Conservation (phyloP, 2,329 filamentous ascomycete genomes). For the Rutstroemia sydowiana region DNA sequence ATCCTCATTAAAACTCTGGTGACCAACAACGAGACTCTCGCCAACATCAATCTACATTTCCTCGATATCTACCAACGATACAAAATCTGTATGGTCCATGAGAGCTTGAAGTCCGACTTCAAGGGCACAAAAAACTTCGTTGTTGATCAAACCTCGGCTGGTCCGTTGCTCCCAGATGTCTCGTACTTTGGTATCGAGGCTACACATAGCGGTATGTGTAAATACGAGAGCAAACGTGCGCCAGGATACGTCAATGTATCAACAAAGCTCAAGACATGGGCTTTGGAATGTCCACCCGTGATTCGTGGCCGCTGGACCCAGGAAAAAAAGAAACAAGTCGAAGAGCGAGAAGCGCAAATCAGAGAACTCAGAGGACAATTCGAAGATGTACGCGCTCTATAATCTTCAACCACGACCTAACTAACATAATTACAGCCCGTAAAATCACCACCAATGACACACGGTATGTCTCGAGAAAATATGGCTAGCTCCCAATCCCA, state of each 20-base stretch:
- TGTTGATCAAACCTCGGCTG: conserved; percentile 63
- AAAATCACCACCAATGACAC: conserved; percentile 13
- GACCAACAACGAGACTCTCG: conserved; percentile 64
- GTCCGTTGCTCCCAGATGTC: conserved; percentile 61
- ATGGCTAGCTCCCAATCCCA: background rate
- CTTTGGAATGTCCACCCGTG: conserved; percentile 17
- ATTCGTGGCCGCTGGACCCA: conserved; percentile 21
- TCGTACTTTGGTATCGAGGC: conserved; percentile 69
- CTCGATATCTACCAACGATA: conserved; percentile 64
- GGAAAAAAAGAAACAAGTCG: conserved; percentile 21
- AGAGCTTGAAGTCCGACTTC: conserved; percentile 64
- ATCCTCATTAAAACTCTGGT: conserved; percentile 65
- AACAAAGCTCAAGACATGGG: conserved; percentile 26
- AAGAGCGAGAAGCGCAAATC: conserved; percentile 21
- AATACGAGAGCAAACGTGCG: conserved; percentile 55
- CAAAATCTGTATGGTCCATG: conserved; percentile 69
- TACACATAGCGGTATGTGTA: conserved; percentile 66
- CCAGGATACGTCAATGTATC: conserved; percentile 47
- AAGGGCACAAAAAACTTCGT: conserved; percentile 56
- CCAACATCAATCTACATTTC: conserved; percentile 68
- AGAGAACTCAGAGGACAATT: conserved; percentile 19
- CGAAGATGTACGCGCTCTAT: conserved; percentile 10
- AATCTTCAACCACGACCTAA: background rate
- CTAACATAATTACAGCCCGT: conserved; percentile 7
- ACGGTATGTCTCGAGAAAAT: conserved; percentile 18